phyloP scores from a whole-genome alignment of 176 grass and related monocot species.

The Olyra latifolia region DNA sequence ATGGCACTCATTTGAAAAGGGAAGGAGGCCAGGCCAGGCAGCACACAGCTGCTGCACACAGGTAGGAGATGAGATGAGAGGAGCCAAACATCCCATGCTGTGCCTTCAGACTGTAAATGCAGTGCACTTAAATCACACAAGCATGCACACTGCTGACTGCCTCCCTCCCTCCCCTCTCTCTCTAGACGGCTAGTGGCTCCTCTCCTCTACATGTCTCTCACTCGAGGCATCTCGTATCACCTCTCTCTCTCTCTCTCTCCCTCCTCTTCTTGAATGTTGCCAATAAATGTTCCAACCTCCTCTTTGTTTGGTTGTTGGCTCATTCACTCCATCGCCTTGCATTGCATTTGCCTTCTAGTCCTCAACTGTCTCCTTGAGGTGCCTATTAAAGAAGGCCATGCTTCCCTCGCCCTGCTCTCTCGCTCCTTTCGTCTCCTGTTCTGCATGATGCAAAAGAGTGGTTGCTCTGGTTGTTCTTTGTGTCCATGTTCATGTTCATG shows the following conservation, averaged over 20 bases:
- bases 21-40: not conserved
- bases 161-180: not conserved
- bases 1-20: not conserved
- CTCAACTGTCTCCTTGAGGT: not conserved
- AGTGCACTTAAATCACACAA: slow-evolving; percentile 11
- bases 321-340: slow-evolving; percentile 20
- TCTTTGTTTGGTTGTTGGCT: slow-evolving; percentile 33
- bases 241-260: not conserved
- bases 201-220: slow-evolving; percentile 28
- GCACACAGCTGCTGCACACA: not conserved
- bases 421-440: not conserved
- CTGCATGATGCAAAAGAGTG: not conserved
- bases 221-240: not conserved
- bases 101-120: slow-evolving; percentile 16
- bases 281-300: slow-evolving; percentile 45
- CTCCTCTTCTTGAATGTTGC: slow-evolving; percentile 39
- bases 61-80: not conserved
- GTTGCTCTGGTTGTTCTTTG: slow-evolving; percentile 1
- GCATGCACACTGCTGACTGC: not conserved
- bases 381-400: slow-evolving; percentile 32
- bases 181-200: not conserved
- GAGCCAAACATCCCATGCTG: slow-evolving; percentile 17
- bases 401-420: slow-evolving; percentile 4
- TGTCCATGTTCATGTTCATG: slow-evolving; percentile 5
- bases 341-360: not conserved